Percentiles rank a stretch among this genome's conserved stretches.
Conservation (phyloP, 768 basidiomycete genomes). For the Agrocybe praecox region DNA sequence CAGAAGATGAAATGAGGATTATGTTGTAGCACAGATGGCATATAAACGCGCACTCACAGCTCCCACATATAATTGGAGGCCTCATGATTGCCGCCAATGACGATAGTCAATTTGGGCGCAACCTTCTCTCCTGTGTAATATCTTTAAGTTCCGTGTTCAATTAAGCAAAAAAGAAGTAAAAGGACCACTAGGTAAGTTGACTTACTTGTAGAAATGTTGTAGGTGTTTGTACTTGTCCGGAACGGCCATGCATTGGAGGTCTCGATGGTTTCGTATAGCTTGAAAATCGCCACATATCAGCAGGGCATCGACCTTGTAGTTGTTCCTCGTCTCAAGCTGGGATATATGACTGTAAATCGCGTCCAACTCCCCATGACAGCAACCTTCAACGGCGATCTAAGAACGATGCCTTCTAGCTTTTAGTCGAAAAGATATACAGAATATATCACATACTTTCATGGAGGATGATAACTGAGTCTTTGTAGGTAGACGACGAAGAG, state of each 20-base stretch:
- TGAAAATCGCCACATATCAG: constrained; percentile 97
- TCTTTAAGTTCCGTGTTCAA: constrained; percentile 33
- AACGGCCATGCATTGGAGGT: constrained; percentile 89
- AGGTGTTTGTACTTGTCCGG: constrained; percentile 86
- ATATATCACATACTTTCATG: constrained; percentile 5
- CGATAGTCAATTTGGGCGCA: constrained; percentile 89
- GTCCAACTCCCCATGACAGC: constrained; percentile 94
- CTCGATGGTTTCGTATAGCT: constrained; percentile 82
- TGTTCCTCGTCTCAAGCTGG: constrained; percentile 59
- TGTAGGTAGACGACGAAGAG: not conserved
- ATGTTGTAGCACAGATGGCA: not conserved
- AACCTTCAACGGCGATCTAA: constrained; percentile 90
- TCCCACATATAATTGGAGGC: constrained; percentile 98
- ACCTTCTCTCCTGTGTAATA: constrained; percentile 84
- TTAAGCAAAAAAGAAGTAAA: not conserved
- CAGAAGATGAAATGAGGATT: not conserved
- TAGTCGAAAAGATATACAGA: not conserved
- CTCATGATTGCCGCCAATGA: constrained; percentile 98
- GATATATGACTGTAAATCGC: constrained; percentile 77
- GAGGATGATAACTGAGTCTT: not conserved
- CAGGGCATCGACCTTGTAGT: constrained; percentile 78
- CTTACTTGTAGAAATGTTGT: constrained; percentile 82
- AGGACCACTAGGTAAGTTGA: constrained; percentile 13
- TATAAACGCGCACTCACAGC: constrained; percentile 53
- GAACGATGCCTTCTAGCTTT: not conserved